Conservation (phyloP, 2,329 filamentous ascomycete genomes). For the Huntiella abstrusa region DNA sequence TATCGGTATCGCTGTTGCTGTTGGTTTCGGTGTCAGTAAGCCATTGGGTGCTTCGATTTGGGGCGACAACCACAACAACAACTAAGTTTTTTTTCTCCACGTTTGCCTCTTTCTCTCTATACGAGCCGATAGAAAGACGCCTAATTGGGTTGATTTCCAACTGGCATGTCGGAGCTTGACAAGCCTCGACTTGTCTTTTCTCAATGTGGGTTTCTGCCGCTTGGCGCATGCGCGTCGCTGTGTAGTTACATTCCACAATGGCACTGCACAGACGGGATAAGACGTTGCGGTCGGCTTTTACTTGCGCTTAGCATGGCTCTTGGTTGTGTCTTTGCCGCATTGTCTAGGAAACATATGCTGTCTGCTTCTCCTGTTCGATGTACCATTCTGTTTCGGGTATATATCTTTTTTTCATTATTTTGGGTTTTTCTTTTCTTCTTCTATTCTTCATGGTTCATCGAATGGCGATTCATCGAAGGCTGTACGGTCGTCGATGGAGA, state of each 20-base stretch:
- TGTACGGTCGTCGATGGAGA: not conserved
- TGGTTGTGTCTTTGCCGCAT: too few species aligned
- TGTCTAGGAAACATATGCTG: too few species aligned
- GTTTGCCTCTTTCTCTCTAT: not conserved
- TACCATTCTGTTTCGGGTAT: too few species aligned
- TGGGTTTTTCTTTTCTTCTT: not conserved
- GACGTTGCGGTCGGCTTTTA: too few species aligned
- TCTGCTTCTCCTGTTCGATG: too few species aligned
- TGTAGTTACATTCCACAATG: too few species aligned
- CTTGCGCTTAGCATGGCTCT: too few species aligned
- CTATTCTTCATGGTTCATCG: not conserved
- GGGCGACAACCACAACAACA: constrained; percentile 20
- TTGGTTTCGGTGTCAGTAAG: constrained; percentile 44
- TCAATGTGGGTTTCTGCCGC: not conserved
- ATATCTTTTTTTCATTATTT: not conserved
- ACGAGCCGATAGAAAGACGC: not conserved
- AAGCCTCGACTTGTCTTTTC: too few species aligned
- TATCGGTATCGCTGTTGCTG: constrained; percentile 32
- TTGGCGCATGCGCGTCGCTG: too few species aligned
- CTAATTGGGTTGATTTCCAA: not conserved
- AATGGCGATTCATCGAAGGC: too few species aligned
- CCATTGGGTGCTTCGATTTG: constrained; percentile 40
- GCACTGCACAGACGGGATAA: too few species aligned
- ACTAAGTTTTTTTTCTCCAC: not conserved
- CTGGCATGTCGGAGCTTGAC: not conserved